Conservation (phyloP, 2,329 filamentous ascomycete genomes). For the Coniochaeta ligniaria region DNA sequence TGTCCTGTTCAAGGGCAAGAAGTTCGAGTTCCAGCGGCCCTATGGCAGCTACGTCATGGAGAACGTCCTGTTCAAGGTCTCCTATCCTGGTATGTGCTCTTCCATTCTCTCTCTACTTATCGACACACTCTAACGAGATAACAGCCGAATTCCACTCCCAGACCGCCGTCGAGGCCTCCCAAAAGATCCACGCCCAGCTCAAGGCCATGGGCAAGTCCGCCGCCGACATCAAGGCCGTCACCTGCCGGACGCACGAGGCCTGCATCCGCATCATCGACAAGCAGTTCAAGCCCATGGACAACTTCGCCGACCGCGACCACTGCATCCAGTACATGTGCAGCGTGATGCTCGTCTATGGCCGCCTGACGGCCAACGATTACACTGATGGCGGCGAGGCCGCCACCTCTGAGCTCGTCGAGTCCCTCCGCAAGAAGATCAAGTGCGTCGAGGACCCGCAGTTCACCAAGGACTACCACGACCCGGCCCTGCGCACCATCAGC, state of each 20-base stretch:
- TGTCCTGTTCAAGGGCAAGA: conserved; percentile 91
- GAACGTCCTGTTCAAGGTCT: conserved; percentile 99
- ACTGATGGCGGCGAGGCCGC: conserved; percentile 88
- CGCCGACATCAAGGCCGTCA: conserved; percentile 86
- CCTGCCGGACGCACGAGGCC: conserved; percentile 94
- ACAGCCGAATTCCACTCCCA: conserved; percentile 95
- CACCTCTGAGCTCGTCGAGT: conserved; percentile 81
- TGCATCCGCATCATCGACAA: conserved; percentile 99
- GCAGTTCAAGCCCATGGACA: conserved; percentile 99
- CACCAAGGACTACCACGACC: conserved; percentile 93
- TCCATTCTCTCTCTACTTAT: not conserved
- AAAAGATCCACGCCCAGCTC: conserved; percentile 80
- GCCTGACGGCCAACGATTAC: conserved; percentile 90
- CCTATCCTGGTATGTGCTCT: conserved; percentile 69
- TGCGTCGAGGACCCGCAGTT: conserved; percentile 96
- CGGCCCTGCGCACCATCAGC: conserved; percentile 87
- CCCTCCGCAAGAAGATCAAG: conserved; percentile 84
- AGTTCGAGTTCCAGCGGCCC: conserved; percentile 90
- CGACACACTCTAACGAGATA: conserved; percentile 10
- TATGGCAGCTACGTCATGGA: conserved; percentile 99
- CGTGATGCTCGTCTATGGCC: conserved; percentile 92
- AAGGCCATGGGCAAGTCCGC: conserved; percentile 82
- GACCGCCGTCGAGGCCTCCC: conserved; percentile 90
- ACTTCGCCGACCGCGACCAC: conserved; percentile 99
- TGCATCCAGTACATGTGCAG: conserved; percentile 99